phyloP scores from a whole-genome alignment of 129 eudicot species.

The Arctium minus region DNA sequence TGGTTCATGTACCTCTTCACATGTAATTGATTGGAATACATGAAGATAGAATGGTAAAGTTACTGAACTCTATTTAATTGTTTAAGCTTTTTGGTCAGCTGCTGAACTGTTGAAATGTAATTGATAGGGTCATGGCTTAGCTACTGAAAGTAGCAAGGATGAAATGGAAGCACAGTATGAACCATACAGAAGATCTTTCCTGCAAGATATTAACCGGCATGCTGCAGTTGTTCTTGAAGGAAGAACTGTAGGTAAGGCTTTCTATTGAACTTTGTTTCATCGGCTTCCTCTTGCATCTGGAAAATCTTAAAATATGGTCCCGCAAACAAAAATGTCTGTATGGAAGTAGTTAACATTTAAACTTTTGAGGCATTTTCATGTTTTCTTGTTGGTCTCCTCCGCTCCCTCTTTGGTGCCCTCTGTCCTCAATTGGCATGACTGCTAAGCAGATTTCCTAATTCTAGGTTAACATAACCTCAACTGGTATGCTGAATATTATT shows the following conservation, averaged over 20 bases:
- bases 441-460: no score
- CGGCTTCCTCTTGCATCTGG: neutral
- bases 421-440: no score
- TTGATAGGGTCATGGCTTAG: constrained; percentile 79
- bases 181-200: constrained; percentile 65
- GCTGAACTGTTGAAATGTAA: constrained; percentile 15
- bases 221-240: constrained; percentile 99
- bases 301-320: neutral
- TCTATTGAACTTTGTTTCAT: neutral
- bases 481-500: no score
- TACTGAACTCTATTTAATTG: neutral
- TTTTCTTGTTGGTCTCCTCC: no score
- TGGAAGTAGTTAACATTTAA: neutral
- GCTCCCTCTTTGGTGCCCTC: no score
- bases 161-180: constrained; percentile 73
- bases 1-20: neutral
- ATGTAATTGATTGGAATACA: neutral
- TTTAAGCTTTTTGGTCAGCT: constrained; percentile 2
- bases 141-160: constrained; percentile 53
- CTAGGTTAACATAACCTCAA: no score
- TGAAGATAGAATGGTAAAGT: neutral
- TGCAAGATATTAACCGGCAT: constrained; percentile 89
- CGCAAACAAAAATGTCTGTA: neutral
- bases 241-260: constrained; percentile 72
- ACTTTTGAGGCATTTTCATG: neutral